Percentiles rank a stretch among this genome's conserved stretches.
phyloP scores from a whole-genome alignment of 2,329 filamentous ascomycete genomes.

The Podosphaera aphanis region DNA sequence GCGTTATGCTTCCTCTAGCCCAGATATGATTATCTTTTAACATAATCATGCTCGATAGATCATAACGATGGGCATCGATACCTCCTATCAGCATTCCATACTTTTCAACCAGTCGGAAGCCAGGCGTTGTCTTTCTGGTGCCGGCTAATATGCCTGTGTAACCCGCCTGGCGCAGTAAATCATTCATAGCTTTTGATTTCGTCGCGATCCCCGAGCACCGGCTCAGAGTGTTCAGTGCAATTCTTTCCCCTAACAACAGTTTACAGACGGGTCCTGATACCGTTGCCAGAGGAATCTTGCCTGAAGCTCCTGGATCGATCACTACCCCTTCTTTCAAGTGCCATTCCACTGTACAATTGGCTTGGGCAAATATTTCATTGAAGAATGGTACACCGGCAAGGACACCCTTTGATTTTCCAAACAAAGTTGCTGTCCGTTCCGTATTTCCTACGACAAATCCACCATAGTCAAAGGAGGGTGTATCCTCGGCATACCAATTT shows the following conservation, averaged over 20 bases:
- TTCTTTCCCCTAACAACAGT: constrained; percentile 64
- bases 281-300: constrained; percentile 45
- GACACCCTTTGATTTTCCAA: constrained; percentile 50
- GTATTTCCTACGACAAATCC: constrained; percentile 79
- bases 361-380: constrained; percentile 73
- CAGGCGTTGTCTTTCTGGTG: constrained; percentile 89
- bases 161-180: constrained; percentile 36
- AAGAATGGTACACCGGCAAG: constrained; percentile 88
- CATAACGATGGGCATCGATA: constrained; percentile 75
- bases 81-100: constrained; percentile 93
- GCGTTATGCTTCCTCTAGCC: constrained; percentile 66
- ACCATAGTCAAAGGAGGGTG: constrained; percentile 87
- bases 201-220: constrained; percentile 81
- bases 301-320: constrained; percentile 31
- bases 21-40: constrained; percentile 98
- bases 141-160: constrained; percentile 74
- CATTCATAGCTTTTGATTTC: constrained; percentile 31
- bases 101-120: constrained; percentile 88
- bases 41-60: constrained; percentile 91
- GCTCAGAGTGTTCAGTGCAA: constrained; percentile 74
- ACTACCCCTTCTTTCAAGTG: constrained; percentile 50
- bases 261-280: constrained; percentile 65
- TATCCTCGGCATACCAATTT: constrained; percentile 85
- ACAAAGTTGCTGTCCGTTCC: constrained; percentile 38
- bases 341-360: constrained; percentile 85